Evolutionary conservation across 805 yeast genomes (phyloP).

Genomic region (Schwanniomyces sp.): DNA sequence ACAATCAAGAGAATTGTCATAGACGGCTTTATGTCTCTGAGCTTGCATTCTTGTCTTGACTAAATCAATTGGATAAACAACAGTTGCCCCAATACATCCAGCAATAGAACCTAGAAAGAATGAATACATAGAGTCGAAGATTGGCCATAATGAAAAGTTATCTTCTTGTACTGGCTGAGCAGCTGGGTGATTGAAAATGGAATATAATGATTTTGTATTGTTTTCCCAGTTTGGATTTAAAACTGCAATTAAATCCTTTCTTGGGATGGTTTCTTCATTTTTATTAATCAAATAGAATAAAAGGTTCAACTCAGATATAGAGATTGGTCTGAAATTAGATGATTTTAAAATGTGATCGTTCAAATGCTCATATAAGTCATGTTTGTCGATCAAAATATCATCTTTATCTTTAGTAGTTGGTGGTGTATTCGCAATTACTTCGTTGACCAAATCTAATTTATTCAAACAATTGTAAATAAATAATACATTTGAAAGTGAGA

Average conservation of each 20-base stretch:
- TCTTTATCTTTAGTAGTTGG: conserved; percentile 41
- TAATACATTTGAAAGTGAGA: conserved; percentile 38
- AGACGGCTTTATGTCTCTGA: conserved; percentile 70
- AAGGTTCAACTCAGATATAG: conserved; percentile 39
- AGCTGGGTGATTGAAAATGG: conserved; percentile 44
- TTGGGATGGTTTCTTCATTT: conserved; percentile 36
- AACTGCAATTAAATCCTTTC: conserved; percentile 41
- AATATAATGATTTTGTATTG: conserved; percentile 31
- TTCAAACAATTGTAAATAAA: conserved; percentile 40
- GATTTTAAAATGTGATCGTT: conserved; percentile 44
- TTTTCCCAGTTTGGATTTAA: conserved; percentile 59
- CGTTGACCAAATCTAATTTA: conserved; percentile 44
- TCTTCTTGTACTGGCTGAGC: conserved; percentile 37
- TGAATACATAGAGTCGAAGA: conserved; percentile 76
- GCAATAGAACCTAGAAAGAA: conserved; percentile 91
- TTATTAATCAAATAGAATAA: conserved; percentile 41
- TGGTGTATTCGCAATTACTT: conserved; percentile 46
- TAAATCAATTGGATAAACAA: conserved; percentile 94
- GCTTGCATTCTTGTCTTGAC: conserved; percentile 98
- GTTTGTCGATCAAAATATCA: conserved; percentile 41
- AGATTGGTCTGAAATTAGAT: conserved; percentile 42
- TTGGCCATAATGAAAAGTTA: conserved; percentile 46
- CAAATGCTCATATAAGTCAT: conserved; percentile 40
- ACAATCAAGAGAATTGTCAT: conserved; percentile 84
- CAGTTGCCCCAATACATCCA: conserved; percentile 98